Percentiles rank a stretch among this genome's conserved stretches.
Conservation (phyloP, 2,329 filamentous ascomycete genomes). For the Alternaria conjuncta region DNA sequence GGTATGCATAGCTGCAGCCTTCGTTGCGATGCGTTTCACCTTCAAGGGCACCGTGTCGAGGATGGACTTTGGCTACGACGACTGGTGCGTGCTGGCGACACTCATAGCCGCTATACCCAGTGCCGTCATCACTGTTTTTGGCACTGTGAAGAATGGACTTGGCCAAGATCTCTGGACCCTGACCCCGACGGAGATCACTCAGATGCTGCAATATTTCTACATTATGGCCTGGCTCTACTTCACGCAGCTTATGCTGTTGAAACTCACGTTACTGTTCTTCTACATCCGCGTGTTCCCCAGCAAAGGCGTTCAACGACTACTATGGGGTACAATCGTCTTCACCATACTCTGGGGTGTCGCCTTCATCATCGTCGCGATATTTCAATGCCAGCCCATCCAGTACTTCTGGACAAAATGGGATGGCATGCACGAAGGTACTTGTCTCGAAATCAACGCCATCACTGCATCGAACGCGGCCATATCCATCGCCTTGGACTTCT, state of each 20-base stretch:
- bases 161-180: constrained; percentile 62
- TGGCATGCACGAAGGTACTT: constrained; percentile 36
- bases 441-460: constrained; percentile 46
- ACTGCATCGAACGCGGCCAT: constrained; percentile 41
- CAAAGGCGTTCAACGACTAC: constrained; percentile 23
- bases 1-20: constrained; percentile 42
- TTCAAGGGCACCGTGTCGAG: constrained; percentile 47
- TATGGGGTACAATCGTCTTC: constrained; percentile 36
- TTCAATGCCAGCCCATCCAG: constrained; percentile 47
- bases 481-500: constrained; percentile 45
- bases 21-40: constrained; percentile 45
- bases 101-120: constrained; percentile 30
- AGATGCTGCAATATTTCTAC: constrained; percentile 50
- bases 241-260: constrained; percentile 34
- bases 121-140: constrained; percentile 34
- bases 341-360: constrained; percentile 32
- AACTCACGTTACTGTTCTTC: constrained; percentile 41
- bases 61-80: constrained; percentile 49
- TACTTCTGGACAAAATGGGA: constrained; percentile 47
- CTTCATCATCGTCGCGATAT: constrained; percentile 30
- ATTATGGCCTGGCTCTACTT: constrained; percentile 47
- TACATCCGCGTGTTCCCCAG: constrained; percentile 42
- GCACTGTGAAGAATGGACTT: constrained; percentile 49
- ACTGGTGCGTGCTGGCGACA: constrained; percentile 41
- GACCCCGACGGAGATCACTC: constrained; percentile 49